A percentile compares a stretch with the other conserved stretches of the same genome.
These are phyloP conservation scores for Canavalia ensiformis DNA, from an alignment of 306 rosid genomes.

Conservation along the genomic window DNA sequence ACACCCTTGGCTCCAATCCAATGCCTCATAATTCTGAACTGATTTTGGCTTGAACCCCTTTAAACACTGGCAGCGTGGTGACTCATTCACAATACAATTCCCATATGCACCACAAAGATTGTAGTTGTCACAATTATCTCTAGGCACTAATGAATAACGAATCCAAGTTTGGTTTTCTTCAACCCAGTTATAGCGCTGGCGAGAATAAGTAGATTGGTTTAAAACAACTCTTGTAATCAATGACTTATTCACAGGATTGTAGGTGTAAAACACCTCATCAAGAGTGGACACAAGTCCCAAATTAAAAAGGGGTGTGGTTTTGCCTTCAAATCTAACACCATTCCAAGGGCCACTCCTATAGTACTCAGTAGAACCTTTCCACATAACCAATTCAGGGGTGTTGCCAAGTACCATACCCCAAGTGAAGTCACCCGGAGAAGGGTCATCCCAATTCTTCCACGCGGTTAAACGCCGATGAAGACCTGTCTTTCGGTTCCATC, in stretches of 20 bases:
- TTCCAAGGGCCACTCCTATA: constrained; percentile 48
- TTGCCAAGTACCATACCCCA: constrained; percentile 17
- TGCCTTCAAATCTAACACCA: constrained; percentile 40
- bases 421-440: constrained; percentile 56
- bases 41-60: constrained; percentile 51
- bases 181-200: constrained; percentile 32
- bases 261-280: constrained; percentile 42
- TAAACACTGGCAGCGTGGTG: constrained; percentile 52
- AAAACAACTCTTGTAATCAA: constrained; percentile 43
- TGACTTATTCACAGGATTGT: constrained; percentile 10
- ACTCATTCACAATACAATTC: constrained; percentile 25
- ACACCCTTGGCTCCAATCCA: constrained; percentile 51
- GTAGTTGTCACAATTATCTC: constrained; percentile 48
- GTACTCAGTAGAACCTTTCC: constrained; percentile 40
- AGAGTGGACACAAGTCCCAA: background rate
- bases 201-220: constrained; percentile 41
- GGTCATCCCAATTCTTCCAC: constrained; percentile 62
- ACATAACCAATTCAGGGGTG: constrained; percentile 36
- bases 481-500: constrained; percentile 57
- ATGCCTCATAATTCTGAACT: constrained; percentile 12
- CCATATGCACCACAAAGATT: constrained; percentile 53
- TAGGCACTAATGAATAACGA: constrained; percentile 27
- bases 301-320: constrained; percentile 29
- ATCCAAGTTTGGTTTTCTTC: constrained; percentile 41
- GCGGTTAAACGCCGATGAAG: constrained; percentile 49